Percentiles rank a stretch among this genome's conserved stretches.
Evolutionary conservation across 2,329 filamentous ascomycete genomes (phyloP).

Genomic region (Colletotrichum lindemuthianum): DNA sequence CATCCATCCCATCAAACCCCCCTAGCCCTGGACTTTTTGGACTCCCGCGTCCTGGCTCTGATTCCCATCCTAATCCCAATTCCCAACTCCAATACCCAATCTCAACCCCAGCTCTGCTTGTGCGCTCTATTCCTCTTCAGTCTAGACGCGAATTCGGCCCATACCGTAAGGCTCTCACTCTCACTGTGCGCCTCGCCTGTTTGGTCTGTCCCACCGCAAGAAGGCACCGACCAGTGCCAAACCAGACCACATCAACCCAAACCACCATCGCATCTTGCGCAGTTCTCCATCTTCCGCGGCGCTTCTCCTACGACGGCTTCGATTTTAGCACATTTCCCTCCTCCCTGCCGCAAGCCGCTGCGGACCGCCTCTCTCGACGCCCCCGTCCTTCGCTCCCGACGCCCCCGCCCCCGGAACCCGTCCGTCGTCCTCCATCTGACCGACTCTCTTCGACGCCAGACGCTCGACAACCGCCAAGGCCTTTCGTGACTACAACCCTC

Average conservation of each 20-base stretch:
- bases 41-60: not conserved
- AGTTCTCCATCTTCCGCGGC: too few relatives aligned
- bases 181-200: not conserved
- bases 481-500: not conserved
- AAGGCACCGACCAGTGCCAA: too few relatives aligned
- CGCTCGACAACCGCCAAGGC: not conserved
- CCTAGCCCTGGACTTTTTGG: constrained; percentile 3
- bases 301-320: too few relatives aligned
- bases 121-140: constrained; percentile 20
- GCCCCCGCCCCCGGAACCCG: constrained; percentile 11
- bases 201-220: too few relatives aligned
- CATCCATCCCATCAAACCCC: not conserved
- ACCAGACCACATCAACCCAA: too few relatives aligned
- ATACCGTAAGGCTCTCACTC: not conserved
- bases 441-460: not conserved
- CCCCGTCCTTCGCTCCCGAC: not conserved
- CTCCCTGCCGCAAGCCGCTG: constrained; percentile 12
- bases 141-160: constrained; percentile 30
- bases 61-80: not conserved
- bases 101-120: not conserved
- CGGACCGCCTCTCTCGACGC: constrained; percentile 1
- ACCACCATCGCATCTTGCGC: too few relatives aligned
- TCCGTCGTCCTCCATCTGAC: constrained; percentile 11
- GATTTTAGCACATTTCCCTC: not conserved
- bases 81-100: constrained; percentile 5